These are phyloP conservation scores for Hortiboletus campestris DNA, from an alignment of 768 basidiomycete species.

Conservation along the genomic window DNA sequence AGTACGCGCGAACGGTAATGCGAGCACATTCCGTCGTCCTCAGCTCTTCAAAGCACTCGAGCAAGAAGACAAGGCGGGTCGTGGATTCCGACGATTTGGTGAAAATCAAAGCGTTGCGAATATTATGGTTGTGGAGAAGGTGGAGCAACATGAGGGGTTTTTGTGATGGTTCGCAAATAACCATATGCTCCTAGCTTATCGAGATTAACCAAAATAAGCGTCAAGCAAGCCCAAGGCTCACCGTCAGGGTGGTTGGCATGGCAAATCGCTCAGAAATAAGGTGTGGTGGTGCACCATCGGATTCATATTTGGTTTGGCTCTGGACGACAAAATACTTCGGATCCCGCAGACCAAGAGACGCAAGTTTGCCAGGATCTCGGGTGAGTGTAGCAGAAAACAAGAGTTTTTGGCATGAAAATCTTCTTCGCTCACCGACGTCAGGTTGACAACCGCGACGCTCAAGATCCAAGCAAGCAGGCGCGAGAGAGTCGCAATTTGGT, in stretches of 20 bases:
- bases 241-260: slow-evolving; percentile 76
- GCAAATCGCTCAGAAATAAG: slow-evolving; percentile 74
- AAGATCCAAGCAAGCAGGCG: slow-evolving; percentile 54
- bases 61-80: slow-evolving; percentile 71
- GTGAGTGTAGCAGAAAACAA: slow-evolving; percentile 96
- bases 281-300: slow-evolving; percentile 43
- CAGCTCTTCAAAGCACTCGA: slow-evolving; percentile 75
- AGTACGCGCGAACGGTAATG: slow-evolving; percentile 69
- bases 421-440: slow-evolving; percentile 56
- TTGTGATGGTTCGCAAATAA: slow-evolving; percentile 70
- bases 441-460: slow-evolving; percentile 30
- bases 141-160: slow-evolving; percentile 92
- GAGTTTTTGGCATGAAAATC: slow-evolving; percentile 84
- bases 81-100: slow-evolving; percentile 97
- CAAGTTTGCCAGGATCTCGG: slow-evolving; percentile 89
- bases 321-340: slow-evolving; percentile 91
- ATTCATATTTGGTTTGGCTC: slow-evolving; percentile 37
- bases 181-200: slow-evolving; percentile 72
- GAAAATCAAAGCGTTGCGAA: slow-evolving; percentile 82
- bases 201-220: neutral
- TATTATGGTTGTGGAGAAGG: slow-evolving; percentile 61
- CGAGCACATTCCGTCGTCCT: slow-evolving; percentile 20
- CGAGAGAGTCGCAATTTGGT: slow-evolving; percentile 42
- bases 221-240: slow-evolving; percentile 33
- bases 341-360: slow-evolving; percentile 69